Percentiles rank a stretch among this genome's conserved stretches.
Evolutionary conservation across 192 early-diverging fungal species (phyloP).

Genomic region (Backusella mclennaniae): DNA sequence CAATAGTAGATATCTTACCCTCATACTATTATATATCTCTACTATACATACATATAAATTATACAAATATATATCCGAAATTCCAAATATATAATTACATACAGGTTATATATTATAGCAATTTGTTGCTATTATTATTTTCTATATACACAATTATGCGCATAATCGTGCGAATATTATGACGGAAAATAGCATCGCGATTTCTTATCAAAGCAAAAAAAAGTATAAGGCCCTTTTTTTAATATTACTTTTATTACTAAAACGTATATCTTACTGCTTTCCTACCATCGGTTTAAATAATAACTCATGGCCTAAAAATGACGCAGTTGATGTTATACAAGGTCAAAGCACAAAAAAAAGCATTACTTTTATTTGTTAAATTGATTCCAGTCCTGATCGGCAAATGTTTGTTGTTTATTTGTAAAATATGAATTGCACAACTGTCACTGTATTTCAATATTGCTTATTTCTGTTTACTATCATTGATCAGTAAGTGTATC

Average conservation of each 20-base stretch:
- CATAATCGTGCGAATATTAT: neutral
- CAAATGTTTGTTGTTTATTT: neutral
- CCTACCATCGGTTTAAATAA: neutral
- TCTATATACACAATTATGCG: neutral
- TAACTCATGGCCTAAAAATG: neutral
- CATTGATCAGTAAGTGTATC: too few relatives aligned
- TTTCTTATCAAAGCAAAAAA: neutral
- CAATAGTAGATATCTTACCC: too few relatives aligned
- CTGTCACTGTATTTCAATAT: neutral
- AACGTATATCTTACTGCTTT: neutral
- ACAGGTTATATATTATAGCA: too few relatives aligned
- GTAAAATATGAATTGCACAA: too few relatives aligned
- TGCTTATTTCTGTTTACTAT: neutral
- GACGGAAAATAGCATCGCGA: neutral
- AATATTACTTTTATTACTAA: neutral
- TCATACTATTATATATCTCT: too few relatives aligned
- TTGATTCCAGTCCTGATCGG: neutral
- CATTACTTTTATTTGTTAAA: neutral
- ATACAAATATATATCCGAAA: too few relatives aligned
- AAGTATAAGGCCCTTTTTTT: neutral
- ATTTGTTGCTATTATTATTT: too few relatives aligned
- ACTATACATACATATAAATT: too few relatives aligned
- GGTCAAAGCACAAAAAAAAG: neutral
- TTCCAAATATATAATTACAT: too few relatives aligned
- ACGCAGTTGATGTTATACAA: neutral